Percentiles rank a stretch among this genome's conserved stretches.
Conservation (phyloP, 1,139 yeast species). For the Scheffersomyces lignicola region DNA sequence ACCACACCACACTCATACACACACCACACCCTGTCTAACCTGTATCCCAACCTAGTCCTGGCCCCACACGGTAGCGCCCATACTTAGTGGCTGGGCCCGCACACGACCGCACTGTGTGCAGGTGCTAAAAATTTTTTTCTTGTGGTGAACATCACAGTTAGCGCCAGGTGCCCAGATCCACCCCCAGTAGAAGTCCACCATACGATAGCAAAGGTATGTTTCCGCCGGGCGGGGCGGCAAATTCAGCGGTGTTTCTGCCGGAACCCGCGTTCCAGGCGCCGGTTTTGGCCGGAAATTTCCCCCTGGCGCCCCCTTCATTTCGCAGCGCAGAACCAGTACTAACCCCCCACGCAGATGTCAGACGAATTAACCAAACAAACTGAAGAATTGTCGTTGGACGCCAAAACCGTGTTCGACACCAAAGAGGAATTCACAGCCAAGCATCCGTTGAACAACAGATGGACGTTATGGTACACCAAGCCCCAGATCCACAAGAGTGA, state of each 20-base stretch:
- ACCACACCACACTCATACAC: too few relatives aligned
- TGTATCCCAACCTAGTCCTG: too few relatives aligned
- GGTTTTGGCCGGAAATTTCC: conserved; percentile 14
- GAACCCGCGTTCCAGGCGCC: conserved; percentile 2
- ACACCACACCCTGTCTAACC: too few relatives aligned
- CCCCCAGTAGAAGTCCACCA: too few relatives aligned
- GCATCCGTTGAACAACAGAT: conserved; percentile 88
- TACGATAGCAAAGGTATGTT: neutral
- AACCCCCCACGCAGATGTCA: conserved; percentile 25
- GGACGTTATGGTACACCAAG: conserved; percentile 99
- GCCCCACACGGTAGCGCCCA: too few relatives aligned
- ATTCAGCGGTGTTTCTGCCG: neutral
- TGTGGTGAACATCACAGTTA: too few relatives aligned
- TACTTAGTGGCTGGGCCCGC: too few relatives aligned
- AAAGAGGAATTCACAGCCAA: conserved; percentile 74
- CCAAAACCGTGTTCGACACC: conserved; percentile 62
- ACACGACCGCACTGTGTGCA: too few relatives aligned
- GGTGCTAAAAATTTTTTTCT: too few relatives aligned
- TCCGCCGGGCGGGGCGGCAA: neutral
- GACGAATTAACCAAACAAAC: conserved; percentile 58
- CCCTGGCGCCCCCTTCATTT: conserved; percentile 10
- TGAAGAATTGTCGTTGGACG: conserved; percentile 52
- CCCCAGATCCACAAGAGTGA: conserved; percentile 79
- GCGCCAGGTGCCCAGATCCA: too few relatives aligned
- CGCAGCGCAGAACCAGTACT: neutral